Evolutionary conservation across 2,329 filamentous ascomycete genomes (phyloP), one percentile per base, ranked within the genome.

Genomic region (Nemania bipapillata): DNA sequence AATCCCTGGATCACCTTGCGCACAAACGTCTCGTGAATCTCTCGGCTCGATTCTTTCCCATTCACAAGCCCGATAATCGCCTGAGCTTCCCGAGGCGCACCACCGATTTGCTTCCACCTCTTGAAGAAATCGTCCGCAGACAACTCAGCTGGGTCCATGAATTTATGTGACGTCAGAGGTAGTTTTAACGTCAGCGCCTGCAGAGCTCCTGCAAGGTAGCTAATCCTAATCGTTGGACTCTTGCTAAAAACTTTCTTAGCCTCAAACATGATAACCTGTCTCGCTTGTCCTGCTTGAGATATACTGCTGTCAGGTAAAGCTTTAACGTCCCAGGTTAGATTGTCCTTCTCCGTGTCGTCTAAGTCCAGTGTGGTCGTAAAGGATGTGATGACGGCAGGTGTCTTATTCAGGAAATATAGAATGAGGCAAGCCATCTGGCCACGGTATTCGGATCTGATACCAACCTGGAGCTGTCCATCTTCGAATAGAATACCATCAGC

Each of bases 31-130:
- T 92, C 88, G 68, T 86, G 91, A 70, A 96, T 87, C 71, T 91
- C 90, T 66, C 87, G 84, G 12, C 85, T 84, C 17, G 84, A 85
- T 63, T 86, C 85, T 71, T 81, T 85, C 30, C 85, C 86, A 1
- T 79, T 79, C 1, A 83, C 81, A 11, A 95, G 79, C 0, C 90
- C 89, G 80, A 99, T 96, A 35, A 98, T 93, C 55, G 87, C 87
- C 79, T 99, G 96, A 0, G 92, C 90, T 80, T 99, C 96, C 32
- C 96, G 88, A 0, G 94, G 91, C 1, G 89, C 89, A 4, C 92
- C 93, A 12, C 96, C 96, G 75, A 99, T 98, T 82, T 99, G 96
- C 85, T 97, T 96, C 96, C 96, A 99, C 59, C 96, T 87, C 85
- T 96, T 97, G 87, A 99, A 99, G 82, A 98, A 99, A 78, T 99